phyloP scores from a whole-genome alignment of 306 rosid genomes.

The Coriaria nepalensis region DNA sequence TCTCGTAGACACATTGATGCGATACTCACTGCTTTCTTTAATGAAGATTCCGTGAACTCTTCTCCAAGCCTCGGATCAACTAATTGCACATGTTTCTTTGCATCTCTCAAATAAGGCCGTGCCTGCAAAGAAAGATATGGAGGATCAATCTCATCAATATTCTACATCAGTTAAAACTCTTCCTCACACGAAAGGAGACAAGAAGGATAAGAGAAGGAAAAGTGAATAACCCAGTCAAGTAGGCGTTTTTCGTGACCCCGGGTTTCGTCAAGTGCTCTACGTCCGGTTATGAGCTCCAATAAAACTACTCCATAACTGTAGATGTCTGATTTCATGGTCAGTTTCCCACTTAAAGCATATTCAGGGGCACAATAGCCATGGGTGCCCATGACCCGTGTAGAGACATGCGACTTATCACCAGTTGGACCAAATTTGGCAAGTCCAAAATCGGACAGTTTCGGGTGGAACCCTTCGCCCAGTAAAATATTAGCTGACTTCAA shows the following conservation, averaged over 20 bases:
- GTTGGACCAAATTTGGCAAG: slow-evolving; percentile 43
- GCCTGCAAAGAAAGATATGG: too few relatives aligned
- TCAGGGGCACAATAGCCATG: slow-evolving; percentile 51
- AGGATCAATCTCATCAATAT: too few relatives aligned
- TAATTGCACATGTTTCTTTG: too few relatives aligned
- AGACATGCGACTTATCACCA: slow-evolving; percentile 31
- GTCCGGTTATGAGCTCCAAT: slow-evolving; percentile 38
- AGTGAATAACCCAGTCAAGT: too few relatives aligned
- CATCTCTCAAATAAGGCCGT: too few relatives aligned
- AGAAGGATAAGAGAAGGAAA: too few relatives aligned
- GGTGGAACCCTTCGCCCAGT: slow-evolving; percentile 22
- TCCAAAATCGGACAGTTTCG: slow-evolving; percentile 49
- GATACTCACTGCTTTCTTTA: neutral
- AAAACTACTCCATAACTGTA: slow-evolving; percentile 43
- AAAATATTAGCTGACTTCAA: slow-evolving; percentile 34
- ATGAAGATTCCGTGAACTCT: too few relatives aligned
- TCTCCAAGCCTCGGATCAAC: too few relatives aligned
- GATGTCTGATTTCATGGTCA: slow-evolving; percentile 36
- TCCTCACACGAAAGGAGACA: too few relatives aligned
- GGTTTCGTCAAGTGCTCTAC: slow-evolving; percentile 27
- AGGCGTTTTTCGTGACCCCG: too few relatives aligned
- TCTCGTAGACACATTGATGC: slow-evolving; percentile 1
- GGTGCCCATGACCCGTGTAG: slow-evolving; percentile 48
- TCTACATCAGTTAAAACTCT: too few relatives aligned
- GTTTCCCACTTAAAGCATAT: slow-evolving; percentile 39